Evolutionary conservation across 441 rosid genomes (phyloP).

Genomic region (Mallotus repandus): DNA sequence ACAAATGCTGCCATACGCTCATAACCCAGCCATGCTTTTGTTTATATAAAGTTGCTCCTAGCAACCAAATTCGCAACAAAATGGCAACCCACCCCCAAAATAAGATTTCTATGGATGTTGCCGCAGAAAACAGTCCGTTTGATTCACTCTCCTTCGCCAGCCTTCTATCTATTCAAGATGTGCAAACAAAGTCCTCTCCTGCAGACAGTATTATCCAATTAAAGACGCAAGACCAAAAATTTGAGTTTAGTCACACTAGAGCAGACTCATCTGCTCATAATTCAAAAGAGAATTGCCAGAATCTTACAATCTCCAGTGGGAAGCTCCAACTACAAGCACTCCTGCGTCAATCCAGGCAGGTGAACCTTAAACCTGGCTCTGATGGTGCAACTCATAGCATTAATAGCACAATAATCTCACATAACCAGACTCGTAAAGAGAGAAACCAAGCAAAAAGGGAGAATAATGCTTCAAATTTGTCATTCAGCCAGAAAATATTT

Average conservation of each 20-base stretch:
- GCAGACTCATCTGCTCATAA: constrained; percentile 9
- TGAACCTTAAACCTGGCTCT: constrained; percentile 18
- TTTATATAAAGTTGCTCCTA: constrained; percentile 15
- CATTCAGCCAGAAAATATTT: constrained; percentile 28
- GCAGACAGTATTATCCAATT: constrained; percentile 1
- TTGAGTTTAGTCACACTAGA: constrained; percentile 27
- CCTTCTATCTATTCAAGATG: constrained; percentile 40
- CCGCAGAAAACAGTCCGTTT: constrained; percentile 28
- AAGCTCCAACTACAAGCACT: constrained; percentile 29
- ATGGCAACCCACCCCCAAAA: constrained; percentile 33
- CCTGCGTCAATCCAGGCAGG: constrained; percentile 28
- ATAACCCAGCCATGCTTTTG: not conserved
- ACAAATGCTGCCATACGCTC: constrained; percentile 9
- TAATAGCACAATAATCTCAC: constrained; percentile 3
- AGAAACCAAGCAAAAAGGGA: constrained; percentile 29
- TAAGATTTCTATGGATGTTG: constrained; percentile 29
- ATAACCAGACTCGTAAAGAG: constrained; percentile 14
- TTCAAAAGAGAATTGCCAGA: constrained; percentile 9
- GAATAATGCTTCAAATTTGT: constrained; percentile 18
- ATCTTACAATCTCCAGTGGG: constrained; percentile 20
- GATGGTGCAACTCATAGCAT: constrained; percentile 18
- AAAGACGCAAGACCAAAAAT: constrained; percentile 26
- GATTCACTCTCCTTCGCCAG: constrained; percentile 43
- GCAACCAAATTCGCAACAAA: constrained; percentile 11
- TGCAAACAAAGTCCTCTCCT: constrained; percentile 22